Percentiles rank a stretch among this genome's conserved stretches.
phyloP scores from a whole-genome alignment of 2,329 filamentous ascomycete genomes.

The Colletotrichum liaoningense region DNA sequence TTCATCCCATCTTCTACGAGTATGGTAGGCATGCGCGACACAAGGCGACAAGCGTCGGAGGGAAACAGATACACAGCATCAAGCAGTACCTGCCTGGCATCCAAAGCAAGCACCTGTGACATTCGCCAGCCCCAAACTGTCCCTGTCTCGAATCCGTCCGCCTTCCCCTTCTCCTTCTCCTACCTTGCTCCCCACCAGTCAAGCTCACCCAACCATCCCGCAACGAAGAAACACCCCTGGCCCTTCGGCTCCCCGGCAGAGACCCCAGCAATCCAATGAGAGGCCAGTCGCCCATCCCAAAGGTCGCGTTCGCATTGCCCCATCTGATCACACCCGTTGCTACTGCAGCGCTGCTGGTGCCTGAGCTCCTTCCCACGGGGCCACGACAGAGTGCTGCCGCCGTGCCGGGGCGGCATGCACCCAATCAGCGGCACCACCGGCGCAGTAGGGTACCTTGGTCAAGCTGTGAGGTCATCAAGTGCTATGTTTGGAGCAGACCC shows the following conservation, averaged over 20 bases:
- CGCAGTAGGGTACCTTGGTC: background rate
- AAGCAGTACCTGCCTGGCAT: background rate
- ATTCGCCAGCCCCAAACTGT: slow-evolving; percentile 21
- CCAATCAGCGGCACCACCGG: background rate
- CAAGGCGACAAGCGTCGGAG: background rate
- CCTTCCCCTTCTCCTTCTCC: background rate
- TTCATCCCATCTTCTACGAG: background rate
- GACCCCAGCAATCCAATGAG: background rate
- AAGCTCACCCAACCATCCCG: background rate
- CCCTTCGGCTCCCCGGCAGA: background rate
- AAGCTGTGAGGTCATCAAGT: too few relatives aligned
- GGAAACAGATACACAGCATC: slow-evolving; percentile 17
- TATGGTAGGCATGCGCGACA: background rate
- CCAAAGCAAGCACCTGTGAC: background rate
- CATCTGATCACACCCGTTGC: background rate
- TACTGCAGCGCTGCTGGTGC: too few relatives aligned
- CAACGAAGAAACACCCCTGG: background rate
- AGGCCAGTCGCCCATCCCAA: background rate
- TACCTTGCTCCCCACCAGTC: background rate
- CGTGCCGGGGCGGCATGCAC: background rate
- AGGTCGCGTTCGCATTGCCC: background rate
- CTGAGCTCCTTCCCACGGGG: background rate
- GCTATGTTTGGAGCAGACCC: background rate
- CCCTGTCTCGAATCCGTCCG: slow-evolving; percentile 26
- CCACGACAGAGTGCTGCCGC: background rate